phyloP scores from a whole-genome alignment of 1,284 basidiomycete genomes.

The Ustilago curta region DNA sequence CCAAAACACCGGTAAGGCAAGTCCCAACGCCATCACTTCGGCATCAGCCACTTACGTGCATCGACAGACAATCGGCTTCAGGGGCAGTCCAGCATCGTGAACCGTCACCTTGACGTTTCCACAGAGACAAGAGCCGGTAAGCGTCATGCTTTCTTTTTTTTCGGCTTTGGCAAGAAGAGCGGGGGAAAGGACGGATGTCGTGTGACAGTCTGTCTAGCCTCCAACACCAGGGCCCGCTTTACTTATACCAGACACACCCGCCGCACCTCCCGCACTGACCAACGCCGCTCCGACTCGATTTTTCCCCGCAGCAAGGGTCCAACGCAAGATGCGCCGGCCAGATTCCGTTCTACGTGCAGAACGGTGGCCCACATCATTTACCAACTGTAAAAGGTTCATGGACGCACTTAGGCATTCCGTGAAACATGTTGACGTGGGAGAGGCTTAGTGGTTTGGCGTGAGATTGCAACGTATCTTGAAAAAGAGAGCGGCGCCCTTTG shows the following conservation, averaged over 20 bases:
- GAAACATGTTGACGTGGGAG: constrained; percentile 36
- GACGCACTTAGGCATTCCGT: too few relatives aligned
- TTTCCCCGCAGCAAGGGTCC: too few relatives aligned
- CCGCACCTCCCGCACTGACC: too few relatives aligned
- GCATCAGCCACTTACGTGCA: constrained; percentile 26
- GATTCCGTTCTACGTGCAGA: too few relatives aligned
- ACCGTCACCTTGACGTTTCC: constrained; percentile 33
- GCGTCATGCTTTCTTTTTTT: constrained; percentile 13
- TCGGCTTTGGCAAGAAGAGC: background rate
- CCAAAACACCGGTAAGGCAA: background rate
- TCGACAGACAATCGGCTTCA: constrained; percentile 28
- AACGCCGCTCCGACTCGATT: too few relatives aligned
- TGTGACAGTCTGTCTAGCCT: background rate
- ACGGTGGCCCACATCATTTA: background rate
- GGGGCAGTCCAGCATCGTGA: constrained; percentile 25
- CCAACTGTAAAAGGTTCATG: too few relatives aligned
- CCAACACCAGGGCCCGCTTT: too few relatives aligned
- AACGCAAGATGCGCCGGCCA: too few relatives aligned
- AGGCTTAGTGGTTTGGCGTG: constrained; percentile 64
- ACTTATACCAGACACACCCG: too few relatives aligned
- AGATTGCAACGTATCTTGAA: constrained; percentile 50
- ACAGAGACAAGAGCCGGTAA: constrained; percentile 37
- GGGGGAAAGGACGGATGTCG: constrained; percentile 3
- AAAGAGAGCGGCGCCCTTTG: constrained; percentile 13
- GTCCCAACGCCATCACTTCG: background rate